These are phyloP conservation scores for Daldinia bambusicola DNA, from an alignment of 495 filamentous ascomycete genomes.

Conservation along the genomic window DNA sequence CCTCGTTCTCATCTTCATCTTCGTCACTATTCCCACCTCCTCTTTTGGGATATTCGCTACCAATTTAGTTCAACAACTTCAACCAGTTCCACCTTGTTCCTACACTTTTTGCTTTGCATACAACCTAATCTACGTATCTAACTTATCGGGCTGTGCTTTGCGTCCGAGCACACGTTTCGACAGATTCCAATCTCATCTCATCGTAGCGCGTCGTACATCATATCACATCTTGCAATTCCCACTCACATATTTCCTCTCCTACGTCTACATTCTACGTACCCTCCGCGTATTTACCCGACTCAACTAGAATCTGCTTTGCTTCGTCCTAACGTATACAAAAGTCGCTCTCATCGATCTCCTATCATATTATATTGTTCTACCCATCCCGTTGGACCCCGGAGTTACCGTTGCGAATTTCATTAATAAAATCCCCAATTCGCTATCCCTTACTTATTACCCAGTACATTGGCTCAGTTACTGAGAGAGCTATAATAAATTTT, in stretches of 20 bases:
- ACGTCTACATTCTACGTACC: not conserved
- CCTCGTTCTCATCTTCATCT: not conserved
- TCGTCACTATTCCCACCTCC: conserved; percentile 11
- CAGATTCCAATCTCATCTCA: conserved; percentile 22
- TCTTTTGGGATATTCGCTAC: conserved; percentile 31
- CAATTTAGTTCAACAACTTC: conserved; percentile 6
- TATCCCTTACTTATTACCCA: conserved; percentile 19
- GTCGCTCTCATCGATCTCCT: not conserved
- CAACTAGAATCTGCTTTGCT: conserved; percentile 12
- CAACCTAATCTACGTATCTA: conserved; percentile 9
- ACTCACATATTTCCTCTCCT: conserved; percentile 1
- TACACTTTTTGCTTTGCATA: not conserved
- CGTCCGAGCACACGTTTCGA: conserved; percentile 45
- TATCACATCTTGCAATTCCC: conserved; percentile 1
- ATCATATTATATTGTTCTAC: not conserved
- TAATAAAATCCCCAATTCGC: not conserved
- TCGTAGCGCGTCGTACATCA: conserved; percentile 18
- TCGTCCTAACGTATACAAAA: not conserved
- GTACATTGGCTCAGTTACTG: conserved; percentile 26
- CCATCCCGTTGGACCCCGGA: too few species aligned
- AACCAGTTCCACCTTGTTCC: conserved; percentile 8
- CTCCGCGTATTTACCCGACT: not conserved
- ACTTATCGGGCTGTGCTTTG: conserved; percentile 25
- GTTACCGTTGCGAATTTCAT: not conserved
- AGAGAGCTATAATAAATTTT: conserved; percentile 32